Evolutionary conservation across 768 basidiomycete species (phyloP), one percentile per base, ranked within the genome.

Genomic region (Mrakia hoshinonis): DNA sequence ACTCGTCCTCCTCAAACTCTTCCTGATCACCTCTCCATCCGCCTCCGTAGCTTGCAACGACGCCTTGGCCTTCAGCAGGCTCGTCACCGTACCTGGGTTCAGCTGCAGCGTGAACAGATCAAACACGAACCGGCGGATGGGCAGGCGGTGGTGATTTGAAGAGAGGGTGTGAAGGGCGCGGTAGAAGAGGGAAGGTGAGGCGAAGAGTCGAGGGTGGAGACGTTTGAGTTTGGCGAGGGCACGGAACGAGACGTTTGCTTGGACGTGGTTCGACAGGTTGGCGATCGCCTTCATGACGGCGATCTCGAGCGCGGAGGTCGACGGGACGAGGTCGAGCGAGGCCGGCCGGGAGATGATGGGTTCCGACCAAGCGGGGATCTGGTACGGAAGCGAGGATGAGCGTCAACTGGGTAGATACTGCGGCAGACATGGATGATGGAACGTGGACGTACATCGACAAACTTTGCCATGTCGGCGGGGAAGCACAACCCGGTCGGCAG

Each of bases 191-290:
- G 85, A 81, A 0, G 89, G 84, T 0, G 92, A 93, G 5, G 84
- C 81, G 81, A 97, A 98, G 34, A 89, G 84, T 4, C 82, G 78
- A 34, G 87, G 86, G 34, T 73, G 72, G 29, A 55, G 43, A 13
- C 72, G 72, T 68, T 73, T 73, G 26, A 73, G 62, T 47, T 85
- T 86, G 36, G 91, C 88, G 48, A 99, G 82, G 22, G 91, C 88
- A 58, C 92, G 86, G 29, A 96, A 98, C 1, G 96, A 93, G 29
- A 91, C 86, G 76, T 94, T 94, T 0, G 94, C 93, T 70, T 98
- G 90, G 64, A 98, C 93, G 24, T 93, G 91, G 77, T 99, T 99
- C 36, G 89, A 88, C 51, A 99, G 83, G 78, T 97, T 97, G 76
- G 92, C 89, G 63, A 99, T 90, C 4, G 91, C 90, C 4, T 89